Base-by-base conservation (phyloP, 768 basidiomycete species). In the Clitopilus hobsonii region DNA sequence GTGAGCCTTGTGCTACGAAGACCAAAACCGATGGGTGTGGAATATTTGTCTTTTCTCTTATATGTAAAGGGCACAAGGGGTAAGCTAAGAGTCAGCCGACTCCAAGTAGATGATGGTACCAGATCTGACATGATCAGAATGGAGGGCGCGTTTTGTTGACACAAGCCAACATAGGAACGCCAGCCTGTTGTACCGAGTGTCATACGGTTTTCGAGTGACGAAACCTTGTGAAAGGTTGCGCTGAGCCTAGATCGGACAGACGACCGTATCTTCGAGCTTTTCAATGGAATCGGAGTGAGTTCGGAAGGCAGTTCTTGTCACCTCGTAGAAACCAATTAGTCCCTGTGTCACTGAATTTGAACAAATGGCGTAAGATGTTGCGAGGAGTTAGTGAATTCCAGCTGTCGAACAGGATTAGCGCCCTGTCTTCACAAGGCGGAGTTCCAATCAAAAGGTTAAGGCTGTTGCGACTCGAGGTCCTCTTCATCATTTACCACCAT, bases 401-500 rank as follows among this genome's bases (percentile, higher is more conserved):
- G 32, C 32, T 36, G 32, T 36, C 32, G n/a, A n/a, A n/a, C 41
- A 45, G 10, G 16, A 45, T 45, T 8, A 18, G 41, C 41, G 41
- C 41, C 18, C 22, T 18, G n/a, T 5, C 16, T 23, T 45, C 6
- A 45, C n/a, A 45, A 45, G 41, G 41, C 41, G 41, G 41, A 45
- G 41, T 45, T 45, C 41, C 2, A 45, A 45, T 45, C 41, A 45
- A 45, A 45, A 45, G n/a, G 18, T 45, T 16, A 45, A 45, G 22
- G 41, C 41, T 45, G 41, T 45, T 45, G 41, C 41, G 41, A 23
- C 41, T 45, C 22, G 41, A 56, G 50, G 47, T 49, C 30, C 52
- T 57, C 49, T 58, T 58, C 52, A 56, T 57, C 57, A 52, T 52
- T 53, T 32, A 55, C 22, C 27, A 38, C 51, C 41, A 30, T 54